A percentile compares a stretch with the other conserved stretches of the same genome.
phyloP scores from a whole-genome alignment of 2,329 filamentous ascomycete species.

The Penicillium italicum region DNA sequence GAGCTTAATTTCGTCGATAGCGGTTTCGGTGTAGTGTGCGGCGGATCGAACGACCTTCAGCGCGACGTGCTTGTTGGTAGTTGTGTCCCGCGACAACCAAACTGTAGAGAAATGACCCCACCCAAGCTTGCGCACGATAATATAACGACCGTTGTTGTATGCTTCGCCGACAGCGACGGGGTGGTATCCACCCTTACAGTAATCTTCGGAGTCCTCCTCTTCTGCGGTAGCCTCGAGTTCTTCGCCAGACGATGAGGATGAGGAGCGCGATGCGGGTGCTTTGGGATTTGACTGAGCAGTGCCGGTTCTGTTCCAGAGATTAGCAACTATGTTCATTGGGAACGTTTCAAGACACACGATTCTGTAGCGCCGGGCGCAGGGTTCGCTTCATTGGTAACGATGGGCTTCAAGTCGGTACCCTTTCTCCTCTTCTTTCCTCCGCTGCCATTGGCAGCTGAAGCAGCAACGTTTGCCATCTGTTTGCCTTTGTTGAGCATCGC shows the following conservation, averaged over 20 bases:
- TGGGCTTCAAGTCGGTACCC: slow-evolving; percentile 61
- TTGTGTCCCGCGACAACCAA: slow-evolving; percentile 79
- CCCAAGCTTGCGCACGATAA: slow-evolving; percentile 89
- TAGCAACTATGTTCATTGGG: slow-evolving; percentile 4
- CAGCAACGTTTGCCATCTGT: slow-evolving; percentile 54
- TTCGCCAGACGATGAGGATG: slow-evolving; percentile 72
- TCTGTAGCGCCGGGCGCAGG: slow-evolving; percentile 34
- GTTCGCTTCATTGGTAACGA: slow-evolving; percentile 60
- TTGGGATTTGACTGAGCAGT: slow-evolving; percentile 13
- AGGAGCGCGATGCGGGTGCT: slow-evolving; percentile 64
- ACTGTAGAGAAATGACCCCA: slow-evolving; percentile 99
- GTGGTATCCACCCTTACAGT: slow-evolving; percentile 98
- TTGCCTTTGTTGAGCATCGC: slow-evolving; percentile 64
- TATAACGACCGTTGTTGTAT: slow-evolving; percentile 97
- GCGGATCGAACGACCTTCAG: slow-evolving; percentile 97
- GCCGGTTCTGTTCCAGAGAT: slow-evolving; percentile 28
- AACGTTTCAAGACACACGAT: slow-evolving; percentile 35
- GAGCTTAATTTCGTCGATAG: slow-evolving; percentile 97
- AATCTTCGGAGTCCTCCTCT: slow-evolving; percentile 98
- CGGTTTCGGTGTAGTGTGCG: slow-evolving; percentile 97
- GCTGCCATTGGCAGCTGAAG: slow-evolving; percentile 51
- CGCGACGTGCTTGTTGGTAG: slow-evolving; percentile 87
- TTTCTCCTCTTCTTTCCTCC: slow-evolving; percentile 64
- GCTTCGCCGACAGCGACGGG: slow-evolving; percentile 91
- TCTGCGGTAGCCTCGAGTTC: slow-evolving; percentile 92